Evolutionary conservation across 495 filamentous ascomycete species (phyloP).

Genomic region (Penicillium odoratum): DNA sequence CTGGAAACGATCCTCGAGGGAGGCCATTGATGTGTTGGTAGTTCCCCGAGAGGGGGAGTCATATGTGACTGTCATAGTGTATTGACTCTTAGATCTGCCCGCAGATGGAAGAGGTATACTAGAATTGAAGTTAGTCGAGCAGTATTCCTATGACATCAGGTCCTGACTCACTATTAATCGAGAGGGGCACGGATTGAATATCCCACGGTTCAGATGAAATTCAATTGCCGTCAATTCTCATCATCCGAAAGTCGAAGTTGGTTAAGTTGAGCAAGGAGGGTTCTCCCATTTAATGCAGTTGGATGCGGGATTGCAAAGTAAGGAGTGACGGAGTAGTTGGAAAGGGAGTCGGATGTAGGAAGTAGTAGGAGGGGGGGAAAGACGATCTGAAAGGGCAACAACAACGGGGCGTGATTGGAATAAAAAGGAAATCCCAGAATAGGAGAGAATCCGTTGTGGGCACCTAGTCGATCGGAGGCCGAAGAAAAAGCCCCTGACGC

Average conservation of each 20-base stretch:
- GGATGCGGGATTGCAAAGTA: constrained; percentile 16
- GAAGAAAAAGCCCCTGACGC: constrained; percentile 44
- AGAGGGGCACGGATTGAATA: constrained; percentile 14
- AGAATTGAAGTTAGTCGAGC: neutral
- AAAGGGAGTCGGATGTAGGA: constrained; percentile 14
- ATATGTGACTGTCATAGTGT: constrained; percentile 65
- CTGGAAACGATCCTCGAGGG: constrained; percentile 87
- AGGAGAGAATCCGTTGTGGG: constrained; percentile 40
- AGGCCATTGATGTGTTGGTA: constrained; percentile 45
- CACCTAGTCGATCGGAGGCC: constrained; percentile 34
- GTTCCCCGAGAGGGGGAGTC: constrained; percentile 60
- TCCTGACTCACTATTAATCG: constrained; percentile 19
- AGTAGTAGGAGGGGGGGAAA: constrained; percentile 23
- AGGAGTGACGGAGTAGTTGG: constrained; percentile 34
- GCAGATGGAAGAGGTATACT: constrained; percentile 32
- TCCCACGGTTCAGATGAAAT: constrained; percentile 3
- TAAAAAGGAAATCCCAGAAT: constrained; percentile 42
- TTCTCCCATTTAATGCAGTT: constrained; percentile 13
- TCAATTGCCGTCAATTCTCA: constrained; percentile 27
- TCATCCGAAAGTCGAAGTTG: constrained; percentile 21
- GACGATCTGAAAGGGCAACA: constrained; percentile 21
- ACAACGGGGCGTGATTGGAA: constrained; percentile 32
- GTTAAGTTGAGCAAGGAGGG: constrained; percentile 29
- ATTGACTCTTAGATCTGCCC: constrained; percentile 42
- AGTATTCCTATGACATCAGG: constrained; percentile 6